Evolutionary conservation across 495 filamentous ascomycete species (phyloP).

Genomic region (Penicillium cinerascens): DNA sequence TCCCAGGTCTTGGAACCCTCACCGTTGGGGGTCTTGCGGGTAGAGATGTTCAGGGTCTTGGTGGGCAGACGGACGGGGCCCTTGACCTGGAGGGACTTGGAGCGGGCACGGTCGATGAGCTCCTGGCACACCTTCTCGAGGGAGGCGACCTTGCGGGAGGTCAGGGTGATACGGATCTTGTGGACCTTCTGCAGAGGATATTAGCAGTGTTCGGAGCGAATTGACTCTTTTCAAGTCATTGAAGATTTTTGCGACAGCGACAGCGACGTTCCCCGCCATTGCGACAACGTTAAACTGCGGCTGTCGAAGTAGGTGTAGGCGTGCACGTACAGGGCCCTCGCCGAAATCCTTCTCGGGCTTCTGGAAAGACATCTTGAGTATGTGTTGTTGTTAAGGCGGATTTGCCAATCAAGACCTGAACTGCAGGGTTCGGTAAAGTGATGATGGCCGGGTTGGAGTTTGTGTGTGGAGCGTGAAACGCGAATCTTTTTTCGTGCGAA

Average conservation of each 20-base stretch:
- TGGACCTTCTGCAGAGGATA: constrained; percentile 70
- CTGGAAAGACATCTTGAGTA: constrained; percentile 84
- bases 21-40: constrained; percentile 95
- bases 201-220: constrained; percentile 7
- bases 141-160: constrained; percentile 82
- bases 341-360: constrained; percentile 94
- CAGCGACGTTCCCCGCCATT: constrained; percentile 6
- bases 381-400: constrained; percentile 26
- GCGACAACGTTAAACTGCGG: not conserved
- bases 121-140: constrained; percentile 99
- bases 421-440: constrained; percentile 74
- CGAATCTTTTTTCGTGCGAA: constrained; percentile 31
- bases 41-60: constrained; percentile 94
- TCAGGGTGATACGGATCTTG: constrained; percentile 98
- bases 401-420: constrained; percentile 59
- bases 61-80: constrained; percentile 98
- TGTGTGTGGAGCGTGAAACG: constrained; percentile 27
- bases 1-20: constrained; percentile 99
- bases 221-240: not conserved
- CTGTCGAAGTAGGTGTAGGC: not conserved
- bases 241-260: constrained; percentile 1
- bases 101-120: constrained; percentile 97
- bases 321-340: constrained; percentile 67
- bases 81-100: constrained; percentile 97
- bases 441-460: constrained; percentile 57